Conservation (phyloP, 2,329 filamentous ascomycete species). For the Aspergillus alliaceus region DNA sequence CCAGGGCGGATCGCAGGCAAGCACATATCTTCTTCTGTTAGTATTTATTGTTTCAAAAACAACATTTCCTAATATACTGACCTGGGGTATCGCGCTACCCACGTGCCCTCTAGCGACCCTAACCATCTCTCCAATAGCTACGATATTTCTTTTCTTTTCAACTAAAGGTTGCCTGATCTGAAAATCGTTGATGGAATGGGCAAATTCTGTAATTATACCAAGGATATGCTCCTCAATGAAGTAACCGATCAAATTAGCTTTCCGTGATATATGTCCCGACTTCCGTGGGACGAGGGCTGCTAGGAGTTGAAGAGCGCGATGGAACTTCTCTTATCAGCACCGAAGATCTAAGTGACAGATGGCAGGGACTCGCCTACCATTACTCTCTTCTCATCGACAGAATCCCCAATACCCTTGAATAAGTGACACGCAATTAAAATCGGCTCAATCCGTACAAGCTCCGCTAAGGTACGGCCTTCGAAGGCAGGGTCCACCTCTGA, state of each 20-base stretch:
- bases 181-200: slow-evolving; percentile 72
- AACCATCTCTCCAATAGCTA: slow-evolving; percentile 86
- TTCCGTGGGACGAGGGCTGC: slow-evolving; percentile 54
- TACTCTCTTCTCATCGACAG: slow-evolving; percentile 51
- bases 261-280: slow-evolving; percentile 47
- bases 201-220: slow-evolving; percentile 81
- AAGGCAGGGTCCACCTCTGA: slow-evolving; percentile 70
- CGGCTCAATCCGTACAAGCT: slow-evolving; percentile 72
- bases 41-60: not conserved
- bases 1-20: slow-evolving; percentile 82
- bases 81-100: slow-evolving; percentile 80
- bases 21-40: slow-evolving; percentile 70
- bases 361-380: slow-evolving; percentile 50
- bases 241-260: slow-evolving; percentile 61
- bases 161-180: slow-evolving; percentile 55
- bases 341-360: not conserved
- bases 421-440: slow-evolving; percentile 77
- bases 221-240: slow-evolving; percentile 85
- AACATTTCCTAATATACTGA: slow-evolving; percentile 40
- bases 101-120: slow-evolving; percentile 71
- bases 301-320: slow-evolving; percentile 53
- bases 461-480: slow-evolving; percentile 62
- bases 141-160: slow-evolving; percentile 76
- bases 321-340: slow-evolving; percentile 33
- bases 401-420: slow-evolving; percentile 75